These are phyloP conservation scores for Trametes maxima DNA, from an alignment of 768 basidiomycete species.

Conservation along the genomic window DNA sequence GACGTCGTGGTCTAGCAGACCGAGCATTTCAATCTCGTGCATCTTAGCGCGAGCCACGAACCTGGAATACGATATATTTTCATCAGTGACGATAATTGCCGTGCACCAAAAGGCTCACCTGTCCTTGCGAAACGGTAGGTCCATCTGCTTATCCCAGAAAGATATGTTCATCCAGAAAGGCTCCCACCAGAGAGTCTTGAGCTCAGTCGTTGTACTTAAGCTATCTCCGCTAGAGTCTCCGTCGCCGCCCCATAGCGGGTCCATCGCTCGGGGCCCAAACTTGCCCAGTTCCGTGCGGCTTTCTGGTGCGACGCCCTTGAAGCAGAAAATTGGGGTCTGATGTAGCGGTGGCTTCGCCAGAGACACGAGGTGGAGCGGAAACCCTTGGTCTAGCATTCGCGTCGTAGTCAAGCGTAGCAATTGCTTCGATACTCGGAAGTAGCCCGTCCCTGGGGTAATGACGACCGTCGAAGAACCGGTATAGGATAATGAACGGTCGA, in stretches of 20 bases:
- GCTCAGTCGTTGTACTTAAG: slow-evolving; percentile 35
- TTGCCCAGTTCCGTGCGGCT: slow-evolving; percentile 49
- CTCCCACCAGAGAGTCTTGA: slow-evolving; percentile 84
- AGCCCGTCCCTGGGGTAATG: slow-evolving; percentile 92
- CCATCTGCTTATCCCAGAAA: slow-evolving; percentile 88
- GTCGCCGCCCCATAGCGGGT: slow-evolving; percentile 78
- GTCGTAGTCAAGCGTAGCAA: slow-evolving; percentile 91
- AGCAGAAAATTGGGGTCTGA: slow-evolving; percentile 92
- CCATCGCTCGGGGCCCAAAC: slow-evolving; percentile 49
- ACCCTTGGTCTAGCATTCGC: slow-evolving; percentile 91
- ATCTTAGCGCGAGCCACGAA: slow-evolving; percentile 95
- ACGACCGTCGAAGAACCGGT: slow-evolving; percentile 85
- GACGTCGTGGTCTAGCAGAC: slow-evolving; percentile 88
- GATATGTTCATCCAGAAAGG: slow-evolving; percentile 83
- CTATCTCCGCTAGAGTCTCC: slow-evolving; percentile 42
- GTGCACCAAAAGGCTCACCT: slow-evolving; percentile 46
- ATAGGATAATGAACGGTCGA: slow-evolving; percentile 89
- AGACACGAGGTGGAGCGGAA: slow-evolving; percentile 84
- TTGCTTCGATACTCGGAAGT: slow-evolving; percentile 89
- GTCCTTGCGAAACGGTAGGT: slow-evolving; percentile 78
- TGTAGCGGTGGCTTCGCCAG: slow-evolving; percentile 92
- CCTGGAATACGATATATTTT: slow-evolving; percentile 45
- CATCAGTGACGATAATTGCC: background rate
- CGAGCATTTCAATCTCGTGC: slow-evolving; percentile 96
- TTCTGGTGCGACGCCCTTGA: slow-evolving; percentile 66